phyloP scores from a whole-genome alignment of 1,139 yeast genomes.

The Yamadazyma aaseri region DNA sequence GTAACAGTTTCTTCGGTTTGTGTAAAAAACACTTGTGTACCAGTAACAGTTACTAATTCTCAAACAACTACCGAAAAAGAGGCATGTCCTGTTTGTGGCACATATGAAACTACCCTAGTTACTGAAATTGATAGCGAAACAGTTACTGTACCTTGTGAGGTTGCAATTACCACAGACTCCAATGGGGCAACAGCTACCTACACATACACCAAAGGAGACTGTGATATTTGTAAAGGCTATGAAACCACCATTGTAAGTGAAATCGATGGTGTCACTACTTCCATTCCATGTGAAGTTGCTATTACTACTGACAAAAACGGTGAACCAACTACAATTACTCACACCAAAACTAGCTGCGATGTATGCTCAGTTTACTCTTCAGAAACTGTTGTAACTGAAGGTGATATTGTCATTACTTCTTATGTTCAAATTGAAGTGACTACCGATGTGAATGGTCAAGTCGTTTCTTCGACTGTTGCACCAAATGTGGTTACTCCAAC shows the following conservation, averaged over 20 bases:
- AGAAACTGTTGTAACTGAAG: slow-evolving; percentile 1
- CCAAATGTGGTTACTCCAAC: neutral
- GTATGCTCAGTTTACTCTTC: slow-evolving; percentile 6
- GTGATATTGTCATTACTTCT: slow-evolving; percentile 2
- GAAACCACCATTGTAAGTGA: slow-evolving; percentile 5
- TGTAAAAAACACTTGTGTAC: slow-evolving; percentile 13
- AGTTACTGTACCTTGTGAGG: slow-evolving; percentile 11
- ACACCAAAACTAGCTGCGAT: slow-evolving; percentile 16
- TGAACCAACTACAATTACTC: slow-evolving; percentile 4
- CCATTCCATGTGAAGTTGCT: slow-evolving; percentile 8
- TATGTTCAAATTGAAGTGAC: slow-evolving; percentile 8
- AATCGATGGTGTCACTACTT: slow-evolving; percentile 4
- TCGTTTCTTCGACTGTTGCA: neutral
- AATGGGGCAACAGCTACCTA: slow-evolving; percentile 6
- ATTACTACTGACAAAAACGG: slow-evolving; percentile 8
- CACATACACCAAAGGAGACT: slow-evolving; percentile 19
- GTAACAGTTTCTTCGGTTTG: slow-evolving; percentile 10
- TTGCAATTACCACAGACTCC: slow-evolving; percentile 13
- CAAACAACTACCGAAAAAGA: slow-evolving; percentile 1
- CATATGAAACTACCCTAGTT: slow-evolving; percentile 8
- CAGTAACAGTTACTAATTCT: slow-evolving; percentile 9
- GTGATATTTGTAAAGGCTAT: slow-evolving; percentile 10
- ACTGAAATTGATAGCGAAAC: slow-evolving; percentile 7
- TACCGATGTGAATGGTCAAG: slow-evolving; percentile 6
- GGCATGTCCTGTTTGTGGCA: slow-evolving; percentile 7